phyloP scores from a whole-genome alignment of 169 alveolate genomes.

The Eimeria nieschulzi region DNA sequence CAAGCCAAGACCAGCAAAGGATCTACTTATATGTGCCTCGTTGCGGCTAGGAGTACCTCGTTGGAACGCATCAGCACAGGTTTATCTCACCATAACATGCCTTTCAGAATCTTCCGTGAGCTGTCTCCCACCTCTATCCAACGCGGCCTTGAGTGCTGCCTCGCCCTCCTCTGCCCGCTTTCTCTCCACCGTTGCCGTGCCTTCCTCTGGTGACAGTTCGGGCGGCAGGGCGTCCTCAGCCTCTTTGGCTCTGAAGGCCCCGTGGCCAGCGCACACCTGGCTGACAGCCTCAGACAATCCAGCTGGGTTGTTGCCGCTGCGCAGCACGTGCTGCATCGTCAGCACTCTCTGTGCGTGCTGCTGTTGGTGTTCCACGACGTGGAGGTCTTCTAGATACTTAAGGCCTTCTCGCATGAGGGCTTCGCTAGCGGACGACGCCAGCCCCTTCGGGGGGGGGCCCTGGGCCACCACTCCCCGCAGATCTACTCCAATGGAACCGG shows the following conservation, averaged over 20 bases:
- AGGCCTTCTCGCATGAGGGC: conserved; percentile 1
- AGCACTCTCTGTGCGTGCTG: conserved; percentile 28
- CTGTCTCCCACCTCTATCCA: too few relatives aligned
- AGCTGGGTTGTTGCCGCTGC: neutral
- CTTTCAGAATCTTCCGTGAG: too few relatives aligned
- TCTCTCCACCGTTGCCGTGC: neutral
- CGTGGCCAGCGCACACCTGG: conserved; percentile 27
- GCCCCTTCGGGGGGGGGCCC: neutral
- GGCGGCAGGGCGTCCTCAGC: neutral
- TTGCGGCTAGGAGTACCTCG: too few relatives aligned
- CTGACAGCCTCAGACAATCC: neutral
- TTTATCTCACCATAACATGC: too few relatives aligned
- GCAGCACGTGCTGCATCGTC: neutral
- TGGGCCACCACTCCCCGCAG: conserved; percentile 16
- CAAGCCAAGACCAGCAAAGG: too few relatives aligned
- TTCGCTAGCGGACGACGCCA: neutral
- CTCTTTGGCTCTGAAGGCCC: neutral
- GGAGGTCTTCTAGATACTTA: conserved; percentile 18
- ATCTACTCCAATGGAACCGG: conserved; percentile 21
- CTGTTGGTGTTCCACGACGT: conserved; percentile 28
- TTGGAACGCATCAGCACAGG: too few relatives aligned
- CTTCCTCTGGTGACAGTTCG: neutral
- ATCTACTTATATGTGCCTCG: too few relatives aligned
- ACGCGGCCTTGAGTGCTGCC: neutral
- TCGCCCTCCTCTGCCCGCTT: neutral